Evolutionary conservation across 257 asterid species (phyloP), one percentile per base, ranked within the genome.

Genomic region (Lycium barbarum): DNA sequence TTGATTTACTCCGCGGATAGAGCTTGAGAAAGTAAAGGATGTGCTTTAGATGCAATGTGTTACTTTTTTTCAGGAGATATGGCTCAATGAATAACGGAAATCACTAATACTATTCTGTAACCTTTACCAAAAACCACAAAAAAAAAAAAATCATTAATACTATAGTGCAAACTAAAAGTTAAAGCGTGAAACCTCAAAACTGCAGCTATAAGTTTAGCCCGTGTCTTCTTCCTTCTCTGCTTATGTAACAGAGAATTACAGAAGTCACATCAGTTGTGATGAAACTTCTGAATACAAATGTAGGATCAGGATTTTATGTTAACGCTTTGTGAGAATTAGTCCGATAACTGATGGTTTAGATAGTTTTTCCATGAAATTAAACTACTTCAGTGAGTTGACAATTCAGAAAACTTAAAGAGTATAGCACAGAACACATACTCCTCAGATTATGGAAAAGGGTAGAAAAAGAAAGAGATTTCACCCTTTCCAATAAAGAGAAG

Each of bases 1-100:
- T 47, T 47, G 6, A 20, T 73, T 3, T 73, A 73, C 81, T 73
- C 58, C 81, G 7, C 9, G 40, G 59, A 73, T 51, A 47, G 43
- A 47, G 61, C 43, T 47, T 3, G 13, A 20, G 17, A 47, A 74
- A 51, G 61, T 74, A 20, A 47, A 47, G 43, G 11, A 13, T 13
- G 35, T 71, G 61, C 20, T n/a, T 43, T 47, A 45, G 80, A 45
- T 74, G 81, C 81, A 74, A 22, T 14, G 40, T 49, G 81, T 74
- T 51, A 22, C 81, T 49, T 74, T 47, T 26, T 22, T 74, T 49
- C 59, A 22, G 22, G 81, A 22, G 81, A 74, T 49, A 22, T 13
- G 81, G 43, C 81, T 12, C 81, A 13, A 49, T 53, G 58, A 74
- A 49, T 13, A 49, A 49, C 22, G 81, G 81, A 73, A 73, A 12